Base-by-base conservation (phyloP, 768 basidiomycete genomes). In the Pisolithus sp. region DNA sequence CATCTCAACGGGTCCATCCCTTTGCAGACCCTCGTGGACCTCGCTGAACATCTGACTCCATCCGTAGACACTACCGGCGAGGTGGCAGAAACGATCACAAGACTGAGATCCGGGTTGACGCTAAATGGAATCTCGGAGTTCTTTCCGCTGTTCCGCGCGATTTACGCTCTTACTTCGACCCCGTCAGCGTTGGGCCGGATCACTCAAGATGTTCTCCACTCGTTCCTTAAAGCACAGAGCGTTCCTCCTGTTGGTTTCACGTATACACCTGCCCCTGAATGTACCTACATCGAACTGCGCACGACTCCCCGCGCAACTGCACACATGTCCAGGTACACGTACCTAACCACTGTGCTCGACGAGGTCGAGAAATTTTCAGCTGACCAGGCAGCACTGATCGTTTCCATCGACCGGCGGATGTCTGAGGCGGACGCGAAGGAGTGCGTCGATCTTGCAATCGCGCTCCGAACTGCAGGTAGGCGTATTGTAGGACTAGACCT, bases 1-100 rank as follows among this genome's bases (percentile, higher is more conserved):
- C 89, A 92, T 61, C 77, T 91, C 4, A 91, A 91, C 57, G 89
- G 89, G 0, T 92, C 82, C 9, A 91, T 93, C 31, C 90, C 90
- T 1, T 68, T 90, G 23, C 48, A 68, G 0, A 67, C 80, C 24
- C 75, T 92, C 0, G 79, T 81, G 55, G 74, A 80, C 7, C 79
- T 93, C 13, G 86, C 84, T 0, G 56, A 58, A 8, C 73, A 80
- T 31, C 74, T 64, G 50, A 50, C 56, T 1, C n/a, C 36, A 6
- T 48, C 68, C 0, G 30, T 65, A 57, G 46, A 57, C 13, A 43
- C 59, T 5, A 68, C 64, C 1, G 59, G 75, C 2, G 54, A 70
- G 4, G 68, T 86, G 21, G 68, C 73, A 21, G 62, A 64, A 1
- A 81, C 78, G n/a, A 61, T 83, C 47, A 61, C 62, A 9, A 62